phyloP scores from a whole-genome alignment of 176 grass and related monocot genomes.

The Bonia amplexicaulis region DNA sequence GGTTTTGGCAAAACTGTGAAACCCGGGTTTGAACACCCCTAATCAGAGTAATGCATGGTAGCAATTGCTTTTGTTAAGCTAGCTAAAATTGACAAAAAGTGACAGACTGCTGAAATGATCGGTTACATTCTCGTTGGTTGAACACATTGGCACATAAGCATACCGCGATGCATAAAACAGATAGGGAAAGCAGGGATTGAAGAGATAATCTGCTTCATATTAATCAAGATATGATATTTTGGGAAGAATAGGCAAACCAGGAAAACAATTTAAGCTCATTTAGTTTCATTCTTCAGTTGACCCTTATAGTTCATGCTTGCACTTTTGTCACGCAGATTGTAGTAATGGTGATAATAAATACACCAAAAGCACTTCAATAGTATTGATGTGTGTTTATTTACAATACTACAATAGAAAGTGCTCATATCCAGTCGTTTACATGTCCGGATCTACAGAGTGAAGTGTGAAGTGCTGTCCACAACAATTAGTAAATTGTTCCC shows the following conservation, averaged over 20 bases:
- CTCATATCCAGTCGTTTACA: background rate
- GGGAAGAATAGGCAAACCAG: background rate
- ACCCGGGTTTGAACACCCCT: no score
- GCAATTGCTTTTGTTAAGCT: conserved; percentile 8
- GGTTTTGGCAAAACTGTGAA: no score
- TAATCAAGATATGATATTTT: background rate
- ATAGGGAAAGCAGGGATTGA: background rate
- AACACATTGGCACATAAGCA: background rate
- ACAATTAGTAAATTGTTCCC: background rate
- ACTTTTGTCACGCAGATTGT: background rate
- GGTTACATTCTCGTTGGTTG: background rate
- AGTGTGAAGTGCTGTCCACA: background rate
- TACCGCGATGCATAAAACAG: background rate
- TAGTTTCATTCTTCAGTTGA: background rate
- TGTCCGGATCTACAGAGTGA: background rate
- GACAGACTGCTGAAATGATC: background rate
- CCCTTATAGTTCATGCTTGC: background rate
- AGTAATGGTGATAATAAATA: background rate
- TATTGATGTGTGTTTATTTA: background rate
- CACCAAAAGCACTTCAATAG: background rate
- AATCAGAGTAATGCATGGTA: background rate
- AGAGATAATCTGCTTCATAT: background rate
- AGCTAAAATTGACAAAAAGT: background rate
- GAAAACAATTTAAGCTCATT: background rate
- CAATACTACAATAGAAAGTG: background rate